phyloP scores from a whole-genome alignment of 106 monocot genomes.

The Platanthera zijinensis region DNA sequence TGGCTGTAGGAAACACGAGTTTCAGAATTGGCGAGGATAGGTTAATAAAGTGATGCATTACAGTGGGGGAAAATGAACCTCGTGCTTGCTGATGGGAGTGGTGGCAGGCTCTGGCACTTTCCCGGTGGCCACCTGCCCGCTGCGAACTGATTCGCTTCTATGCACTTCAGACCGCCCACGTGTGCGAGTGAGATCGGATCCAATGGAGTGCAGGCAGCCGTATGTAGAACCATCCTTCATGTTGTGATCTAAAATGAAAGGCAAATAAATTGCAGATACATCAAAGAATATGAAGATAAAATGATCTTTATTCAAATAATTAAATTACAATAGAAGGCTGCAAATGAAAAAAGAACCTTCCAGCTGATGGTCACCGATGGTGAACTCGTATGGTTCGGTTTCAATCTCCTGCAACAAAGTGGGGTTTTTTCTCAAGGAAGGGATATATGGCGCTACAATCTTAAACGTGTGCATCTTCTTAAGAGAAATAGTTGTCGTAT shows the following conservation, averaged over 20 bases:
- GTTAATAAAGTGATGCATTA: not conserved
- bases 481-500: not conserved
- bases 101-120: constrained; percentile 21
- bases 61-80: constrained; percentile 16
- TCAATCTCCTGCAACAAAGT: constrained; percentile 1
- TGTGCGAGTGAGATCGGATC: constrained; percentile 88
- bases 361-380: too few relatives aligned
- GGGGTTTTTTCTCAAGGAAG: not conserved
- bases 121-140: constrained; percentile 13
- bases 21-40: not conserved
- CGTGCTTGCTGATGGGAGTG: constrained; percentile 64
- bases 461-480: not conserved
- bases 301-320: too few relatives aligned
- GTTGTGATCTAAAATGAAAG: constrained; percentile 18
- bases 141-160: constrained; percentile 29
- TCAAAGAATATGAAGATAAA: not conserved
- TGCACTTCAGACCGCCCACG: constrained; percentile 31
- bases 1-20: constrained; percentile 29
- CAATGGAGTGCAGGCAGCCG: constrained; percentile 79
- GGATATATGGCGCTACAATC: not conserved
- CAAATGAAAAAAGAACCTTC: too few relatives aligned
- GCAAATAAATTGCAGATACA: not conserved
- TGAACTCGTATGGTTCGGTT: not conserved
- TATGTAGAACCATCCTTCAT: constrained; percentile 62
- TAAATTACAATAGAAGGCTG: too few relatives aligned